These are phyloP conservation scores for Asparagopsis taxiformis DNA, from an alignment of 31 red algal species.

Conservation along the genomic window DNA sequence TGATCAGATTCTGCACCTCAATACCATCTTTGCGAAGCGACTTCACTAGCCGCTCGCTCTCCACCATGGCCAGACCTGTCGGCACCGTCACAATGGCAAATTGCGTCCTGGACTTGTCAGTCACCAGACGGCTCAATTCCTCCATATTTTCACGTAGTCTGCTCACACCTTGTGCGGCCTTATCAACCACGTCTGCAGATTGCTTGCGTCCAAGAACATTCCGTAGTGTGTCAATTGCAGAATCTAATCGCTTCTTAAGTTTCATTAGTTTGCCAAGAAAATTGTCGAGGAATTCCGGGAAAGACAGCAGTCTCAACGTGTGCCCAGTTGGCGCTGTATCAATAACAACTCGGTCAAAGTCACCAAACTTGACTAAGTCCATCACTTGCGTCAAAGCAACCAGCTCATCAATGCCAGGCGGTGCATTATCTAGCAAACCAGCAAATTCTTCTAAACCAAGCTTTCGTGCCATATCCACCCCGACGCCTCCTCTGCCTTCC, in stretches of 20 bases:
- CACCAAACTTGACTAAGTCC: conserved; percentile 63
- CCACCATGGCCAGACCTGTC: conserved; percentile 81
- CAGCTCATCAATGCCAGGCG: conserved; percentile 95
- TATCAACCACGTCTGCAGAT: conserved; percentile 44
- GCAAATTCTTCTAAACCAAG: conserved; percentile 91
- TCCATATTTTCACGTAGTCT: conserved; percentile 75
- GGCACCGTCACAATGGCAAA: conserved; percentile 87
- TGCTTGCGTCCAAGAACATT: conserved; percentile 52
- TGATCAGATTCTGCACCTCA: conserved; percentile 62
- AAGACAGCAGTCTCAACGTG: conserved; percentile 85
- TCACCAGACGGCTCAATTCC: conserved; percentile 45
- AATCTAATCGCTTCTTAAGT: conserved; percentile 79
- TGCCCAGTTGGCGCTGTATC: conserved; percentile 98
- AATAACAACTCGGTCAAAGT: conserved; percentile 88
- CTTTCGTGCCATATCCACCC: conserved; percentile 73
- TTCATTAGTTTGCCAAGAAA: conserved; percentile 78
- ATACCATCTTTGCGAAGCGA: conserved; percentile 44
- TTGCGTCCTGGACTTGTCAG: conserved; percentile 63
- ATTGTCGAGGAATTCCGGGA: conserved; percentile 90
- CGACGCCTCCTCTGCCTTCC: conserved; percentile 46
- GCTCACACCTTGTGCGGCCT: conserved; percentile 46
- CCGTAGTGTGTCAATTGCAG: conserved; percentile 47
- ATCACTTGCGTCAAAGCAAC: conserved; percentile 89
- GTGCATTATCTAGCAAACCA: conserved; percentile 87
- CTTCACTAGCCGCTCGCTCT: conserved; percentile 72